Conservation (phyloP, 768 basidiomycete genomes). For the Russula griseocarnosa region DNA sequence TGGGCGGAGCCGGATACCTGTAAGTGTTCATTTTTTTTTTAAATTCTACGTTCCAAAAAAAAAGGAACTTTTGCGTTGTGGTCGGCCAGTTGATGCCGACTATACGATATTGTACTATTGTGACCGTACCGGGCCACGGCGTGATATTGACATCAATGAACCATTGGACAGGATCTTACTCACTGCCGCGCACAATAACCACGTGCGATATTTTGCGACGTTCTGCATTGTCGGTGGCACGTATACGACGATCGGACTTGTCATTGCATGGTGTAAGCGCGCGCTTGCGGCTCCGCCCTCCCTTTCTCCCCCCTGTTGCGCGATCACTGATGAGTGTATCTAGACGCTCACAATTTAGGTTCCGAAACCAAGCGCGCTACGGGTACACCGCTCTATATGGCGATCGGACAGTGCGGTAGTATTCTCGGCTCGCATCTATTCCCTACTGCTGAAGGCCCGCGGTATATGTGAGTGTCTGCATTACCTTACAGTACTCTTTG, state of each 20-base stretch:
- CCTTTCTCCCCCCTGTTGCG: not conserved
- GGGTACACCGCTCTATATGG: slow-evolving; percentile 74
- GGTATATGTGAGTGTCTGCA: slow-evolving; percentile 48
- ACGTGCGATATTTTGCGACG: slow-evolving; percentile 71
- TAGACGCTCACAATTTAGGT: slow-evolving; percentile 70
- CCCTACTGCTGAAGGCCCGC: slow-evolving; percentile 58
- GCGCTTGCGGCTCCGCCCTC: not conserved
- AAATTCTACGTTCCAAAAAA: no score
- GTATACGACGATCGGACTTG: slow-evolving; percentile 69
- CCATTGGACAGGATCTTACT: slow-evolving; percentile 47
- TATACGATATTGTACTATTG: not conserved
- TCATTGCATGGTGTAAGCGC: slow-evolving; percentile 71
- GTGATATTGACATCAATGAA: not conserved
- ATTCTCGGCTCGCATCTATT: slow-evolving; percentile 73
- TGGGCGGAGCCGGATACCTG: slow-evolving; percentile 63
- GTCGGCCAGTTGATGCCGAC: slow-evolving; percentile 1
- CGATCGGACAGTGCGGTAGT: slow-evolving; percentile 75
- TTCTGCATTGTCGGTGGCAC: slow-evolving; percentile 76
- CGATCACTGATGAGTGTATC: slow-evolving; percentile 7
- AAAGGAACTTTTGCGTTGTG: no score
- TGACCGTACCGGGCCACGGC: no score
- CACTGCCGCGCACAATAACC: slow-evolving; percentile 48
- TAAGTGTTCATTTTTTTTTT: slow-evolving; percentile 33
- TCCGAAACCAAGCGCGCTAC: slow-evolving; percentile 76
- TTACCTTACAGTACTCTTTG: not conserved